phyloP scores from a whole-genome alignment of 305 asterid genomes.

The Fraxinus angustifolia region DNA sequence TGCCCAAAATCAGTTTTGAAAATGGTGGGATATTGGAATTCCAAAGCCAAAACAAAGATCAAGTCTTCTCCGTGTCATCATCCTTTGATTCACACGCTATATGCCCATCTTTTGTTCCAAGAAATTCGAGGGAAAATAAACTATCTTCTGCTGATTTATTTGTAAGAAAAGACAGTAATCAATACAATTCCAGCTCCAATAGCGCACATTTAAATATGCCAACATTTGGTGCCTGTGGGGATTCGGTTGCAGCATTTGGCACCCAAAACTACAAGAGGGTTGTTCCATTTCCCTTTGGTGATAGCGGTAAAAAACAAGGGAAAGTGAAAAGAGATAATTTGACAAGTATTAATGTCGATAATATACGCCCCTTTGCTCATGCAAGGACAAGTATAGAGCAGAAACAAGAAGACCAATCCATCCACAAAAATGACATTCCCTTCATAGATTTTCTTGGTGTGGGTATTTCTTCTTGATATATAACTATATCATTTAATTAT shows the following conservation, averaged over 20 bases:
- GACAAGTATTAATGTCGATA: not conserved
- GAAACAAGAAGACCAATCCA: constrained; percentile 33
- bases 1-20: constrained; percentile 47
- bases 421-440: constrained; percentile 48
- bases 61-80: constrained; percentile 43
- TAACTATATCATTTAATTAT: not conserved
- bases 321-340: constrained; percentile 8
- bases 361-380: constrained; percentile 16
- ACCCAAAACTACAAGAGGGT: constrained; percentile 13
- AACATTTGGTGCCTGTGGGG: constrained; percentile 29
- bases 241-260: constrained; percentile 10
- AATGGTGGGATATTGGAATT: constrained; percentile 33
- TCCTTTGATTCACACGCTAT: constrained; percentile 30
- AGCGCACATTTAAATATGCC: constrained; percentile 30
- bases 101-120: constrained; percentile 33
- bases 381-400: constrained; percentile 25
- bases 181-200: constrained; percentile 13
- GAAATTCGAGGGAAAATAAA: not conserved
- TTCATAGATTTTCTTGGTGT: constrained; percentile 97
- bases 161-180: constrained; percentile 27
- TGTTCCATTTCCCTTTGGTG: constrained; percentile 27
- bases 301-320: constrained; percentile 17
- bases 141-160: constrained; percentile 27
- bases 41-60: constrained; percentile 37
- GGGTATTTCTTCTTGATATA: constrained; percentile 56